Base-by-base conservation (phyloP, 1,284 basidiomycete species). In the Ceratobasidium sp. region DNA sequence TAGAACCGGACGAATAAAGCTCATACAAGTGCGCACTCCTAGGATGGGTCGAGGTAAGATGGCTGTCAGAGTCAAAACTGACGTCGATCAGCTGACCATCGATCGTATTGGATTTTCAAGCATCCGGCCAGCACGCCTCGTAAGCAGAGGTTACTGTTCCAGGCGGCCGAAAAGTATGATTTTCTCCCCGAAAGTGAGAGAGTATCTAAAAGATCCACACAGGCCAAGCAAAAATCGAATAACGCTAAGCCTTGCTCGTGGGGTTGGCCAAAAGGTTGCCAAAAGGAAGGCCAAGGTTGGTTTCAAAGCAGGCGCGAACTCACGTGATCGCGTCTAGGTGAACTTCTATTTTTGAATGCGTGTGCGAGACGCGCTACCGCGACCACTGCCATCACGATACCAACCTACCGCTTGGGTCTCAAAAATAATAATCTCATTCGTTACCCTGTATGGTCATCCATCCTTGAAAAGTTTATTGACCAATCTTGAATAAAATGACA, bases 271-370 rank as follows among this genome's bases (percentile, higher is more conserved):
- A n/a, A n/a, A n/a, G n/a, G n/a, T n/a, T n/a, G n/a, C n/a, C 39
- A 42, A 13, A 6, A 42, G 39, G 10, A 51, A n/a, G 20, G 20
- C 5, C 3, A 8, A 10, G 5, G n/a, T 3, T 51, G 15, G 33
- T 56, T 56, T 28, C 8, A 28, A 56, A 15, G 3, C 3, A 10
- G 20, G 3, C 8, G 33, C 17, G 11, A 60, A 60, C 33, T 54
- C 66, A 68, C 66, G 66, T 68, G 66, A 56, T 2, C 35, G 51
- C 28, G 64, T 37, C 33, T 53, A 5, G 47, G 20, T 13, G n/a
- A 10, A 20, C 7, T n/a, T 26, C 28, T 3, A 5, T n/a, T 54
- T 4, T 37, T 37, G 23, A 13, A 42, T 13, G 47, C 47, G 47
- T n/a, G 20, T 10, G 45, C 45, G 35, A 61, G 58, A 63, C n/a